Evolutionary conservation across 208 protist species (phyloP).

Genomic region (Leishmania tropica): DNA sequence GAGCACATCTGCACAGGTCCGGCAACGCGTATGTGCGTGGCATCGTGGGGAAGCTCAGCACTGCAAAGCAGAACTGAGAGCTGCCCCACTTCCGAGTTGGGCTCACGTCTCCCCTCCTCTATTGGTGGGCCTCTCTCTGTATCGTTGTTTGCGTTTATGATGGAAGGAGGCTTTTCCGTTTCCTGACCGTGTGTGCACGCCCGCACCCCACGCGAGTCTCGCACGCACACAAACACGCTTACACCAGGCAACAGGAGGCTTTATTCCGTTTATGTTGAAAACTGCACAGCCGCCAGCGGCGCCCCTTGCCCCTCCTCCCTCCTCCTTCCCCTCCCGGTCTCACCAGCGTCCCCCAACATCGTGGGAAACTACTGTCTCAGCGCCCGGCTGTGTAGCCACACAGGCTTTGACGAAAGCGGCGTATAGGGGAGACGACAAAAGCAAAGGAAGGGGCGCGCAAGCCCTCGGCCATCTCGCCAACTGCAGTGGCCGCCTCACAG

Average conservation of each 20-base stretch:
- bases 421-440: neutral
- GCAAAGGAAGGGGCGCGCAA: neutral
- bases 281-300: neutral
- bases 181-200: neutral
- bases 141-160: neutral
- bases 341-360: neutral
- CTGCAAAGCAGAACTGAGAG: neutral
- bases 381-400: neutral
- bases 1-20: neutral
- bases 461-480: neutral
- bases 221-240: neutral
- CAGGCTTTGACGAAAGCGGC: neutral
- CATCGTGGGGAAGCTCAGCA: neutral
- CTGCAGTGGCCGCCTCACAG: conserved; percentile 3
- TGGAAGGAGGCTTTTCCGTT: neutral
- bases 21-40: neutral
- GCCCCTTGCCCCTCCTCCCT: neutral
- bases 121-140: neutral
- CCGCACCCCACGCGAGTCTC: neutral
- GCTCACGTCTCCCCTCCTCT: neutral
- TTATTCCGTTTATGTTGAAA: neutral
- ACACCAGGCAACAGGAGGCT: neutral
- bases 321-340: too few species aligned
- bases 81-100: neutral
- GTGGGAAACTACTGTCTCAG: neutral